Percentiles rank a stretch among this genome's conserved stretches.
phyloP scores from a whole-genome alignment of 495 filamentous ascomycete genomes.

The Xylaria scruposa region DNA sequence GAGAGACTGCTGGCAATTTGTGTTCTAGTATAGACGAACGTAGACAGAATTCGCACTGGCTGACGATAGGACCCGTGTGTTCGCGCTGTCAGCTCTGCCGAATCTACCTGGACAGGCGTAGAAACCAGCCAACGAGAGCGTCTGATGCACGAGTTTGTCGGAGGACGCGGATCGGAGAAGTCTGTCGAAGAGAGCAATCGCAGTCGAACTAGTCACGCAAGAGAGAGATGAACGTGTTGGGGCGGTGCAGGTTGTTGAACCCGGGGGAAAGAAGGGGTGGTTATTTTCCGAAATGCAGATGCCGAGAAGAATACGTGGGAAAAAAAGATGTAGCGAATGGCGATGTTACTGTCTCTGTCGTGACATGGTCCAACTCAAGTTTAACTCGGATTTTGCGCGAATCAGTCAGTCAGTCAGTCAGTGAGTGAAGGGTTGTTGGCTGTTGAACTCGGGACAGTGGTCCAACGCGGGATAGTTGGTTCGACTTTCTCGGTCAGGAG shows the following conservation, averaged over 20 bases:
- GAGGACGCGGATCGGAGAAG: background rate
- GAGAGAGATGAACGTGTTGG: background rate
- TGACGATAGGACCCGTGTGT: slow-evolving; percentile 1
- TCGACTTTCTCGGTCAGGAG: background rate
- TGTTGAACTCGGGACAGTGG: too few species aligned
- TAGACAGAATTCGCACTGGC: slow-evolving; percentile 5
- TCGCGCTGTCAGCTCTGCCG: slow-evolving; percentile 1
- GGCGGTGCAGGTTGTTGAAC: slow-evolving; percentile 29
- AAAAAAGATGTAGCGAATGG: slow-evolving; percentile 32
- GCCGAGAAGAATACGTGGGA: slow-evolving; percentile 27
- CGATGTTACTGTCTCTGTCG: slow-evolving; percentile 39
- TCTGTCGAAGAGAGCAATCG: slow-evolving; percentile 9
- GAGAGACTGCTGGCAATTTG: background rate
- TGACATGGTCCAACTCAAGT: slow-evolving; percentile 28
- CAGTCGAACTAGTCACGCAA: too few species aligned
- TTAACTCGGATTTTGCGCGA: slow-evolving; percentile 4
- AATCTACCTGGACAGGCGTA: background rate
- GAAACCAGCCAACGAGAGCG: too few species aligned
- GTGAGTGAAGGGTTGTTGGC: too few species aligned
- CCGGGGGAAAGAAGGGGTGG: background rate
- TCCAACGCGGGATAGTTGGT: too few species aligned
- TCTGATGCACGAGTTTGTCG: background rate
- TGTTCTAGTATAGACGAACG: slow-evolving; percentile 1
- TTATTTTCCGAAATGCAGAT: slow-evolving; percentile 27
- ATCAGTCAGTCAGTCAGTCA: background rate